phyloP scores from a whole-genome alignment of 2,329 filamentous ascomycete genomes.

The Diaporthe vexans region DNA sequence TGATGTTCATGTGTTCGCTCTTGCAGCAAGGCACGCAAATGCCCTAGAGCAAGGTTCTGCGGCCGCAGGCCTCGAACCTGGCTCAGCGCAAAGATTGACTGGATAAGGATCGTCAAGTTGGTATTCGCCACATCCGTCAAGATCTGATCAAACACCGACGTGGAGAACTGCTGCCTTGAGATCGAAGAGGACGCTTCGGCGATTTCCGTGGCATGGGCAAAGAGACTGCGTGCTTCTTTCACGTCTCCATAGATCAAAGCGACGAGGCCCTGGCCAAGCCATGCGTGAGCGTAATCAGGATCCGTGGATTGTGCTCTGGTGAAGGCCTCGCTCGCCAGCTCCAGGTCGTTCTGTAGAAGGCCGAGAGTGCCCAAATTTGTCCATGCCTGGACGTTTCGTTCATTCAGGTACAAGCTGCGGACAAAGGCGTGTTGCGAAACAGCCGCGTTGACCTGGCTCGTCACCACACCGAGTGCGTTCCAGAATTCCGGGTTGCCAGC shows the following conservation, averaged over 20 bases:
- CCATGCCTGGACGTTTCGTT: constrained; percentile 88
- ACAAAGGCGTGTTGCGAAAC: constrained; percentile 96
- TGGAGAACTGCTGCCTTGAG: constrained; percentile 83
- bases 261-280: constrained; percentile 92
- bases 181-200: constrained; percentile 81
- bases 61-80: constrained; percentile 83
- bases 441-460: constrained; percentile 85
- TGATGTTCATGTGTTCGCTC: constrained; percentile 82
- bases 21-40: constrained; percentile 84
- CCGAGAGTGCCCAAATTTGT: constrained; percentile 92
- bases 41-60: constrained; percentile 78
- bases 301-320: constrained; percentile 93
- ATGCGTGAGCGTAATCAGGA: constrained; percentile 92
- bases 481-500: constrained; percentile 96
- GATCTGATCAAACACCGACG: constrained; percentile 87
- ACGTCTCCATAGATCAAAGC: constrained; percentile 78
- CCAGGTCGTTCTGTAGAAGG: constrained; percentile 83
- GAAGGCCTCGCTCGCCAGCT: constrained; percentile 92
- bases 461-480: constrained; percentile 95
- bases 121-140: constrained; percentile 67
- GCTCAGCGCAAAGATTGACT: constrained; percentile 88
- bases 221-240: constrained; percentile 79
- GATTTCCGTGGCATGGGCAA: constrained; percentile 95
- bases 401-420: constrained; percentile 91
- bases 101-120: constrained; percentile 76